Base-by-base conservation (phyloP, 768 basidiomycete genomes). In the Leccinum disarticulatum region DNA sequence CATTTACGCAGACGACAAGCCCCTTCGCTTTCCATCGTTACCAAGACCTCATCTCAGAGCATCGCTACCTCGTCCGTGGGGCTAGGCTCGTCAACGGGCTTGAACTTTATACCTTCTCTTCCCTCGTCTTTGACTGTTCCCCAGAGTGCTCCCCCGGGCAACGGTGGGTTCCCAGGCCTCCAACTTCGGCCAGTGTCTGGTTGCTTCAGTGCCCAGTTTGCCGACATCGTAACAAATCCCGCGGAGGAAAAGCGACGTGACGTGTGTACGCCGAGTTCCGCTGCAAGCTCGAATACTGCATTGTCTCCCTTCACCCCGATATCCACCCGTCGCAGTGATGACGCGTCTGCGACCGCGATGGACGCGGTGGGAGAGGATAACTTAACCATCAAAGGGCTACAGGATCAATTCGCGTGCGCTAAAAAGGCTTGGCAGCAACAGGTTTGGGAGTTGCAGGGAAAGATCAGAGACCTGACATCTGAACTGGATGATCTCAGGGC, bases 181-280 rank as follows among this genome's bases (percentile, higher is more conserved):
- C 85, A 83, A 65, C 74, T 93, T 54, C 83, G 91, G 15, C 91
- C 91, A 3, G 78, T 92, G 17, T 93, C 91, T 22, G 84, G 86
- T 1, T 77, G 87, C 47, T 93, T 93, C 71, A 87, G 88, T 66
- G 76, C 83, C 10, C 84, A 88, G 28, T 89, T 92, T 66, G 77
- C 80, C 9, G 79, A 79, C 27, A 73, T 78, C 58, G 71, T 81
- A 17, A 59, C 71, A 54, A 64, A 64, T 48, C 33, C 63, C 4
- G 64, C 60, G 31, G 65, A 55, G 54, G 64, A 77, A 33, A 71
- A 73, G 6, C 74, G 77, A 9, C 68, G 74, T 17, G 84, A 83
- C 55, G 66, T 74, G 1, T 79, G 80, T 57, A 83, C 84, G 2
- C 81, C 83, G 11, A 83, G 81, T 54, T 82, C 85, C 36, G 60